phyloP scores from a whole-genome alignment of 148 eudicot species.

The Mesembryanthemum crystallinum region DNA sequence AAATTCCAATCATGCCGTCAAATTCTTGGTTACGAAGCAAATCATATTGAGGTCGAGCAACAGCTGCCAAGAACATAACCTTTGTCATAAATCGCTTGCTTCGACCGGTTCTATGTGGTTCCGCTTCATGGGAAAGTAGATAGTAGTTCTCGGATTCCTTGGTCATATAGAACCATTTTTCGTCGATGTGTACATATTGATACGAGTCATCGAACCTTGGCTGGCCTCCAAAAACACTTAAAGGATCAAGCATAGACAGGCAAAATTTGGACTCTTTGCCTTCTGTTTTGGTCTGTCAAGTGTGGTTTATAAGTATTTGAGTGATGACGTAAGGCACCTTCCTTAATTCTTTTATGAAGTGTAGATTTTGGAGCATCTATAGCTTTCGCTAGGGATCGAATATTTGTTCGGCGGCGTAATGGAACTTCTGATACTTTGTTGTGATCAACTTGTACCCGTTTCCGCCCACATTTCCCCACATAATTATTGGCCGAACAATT shows the following conservation, averaged over 20 bases:
- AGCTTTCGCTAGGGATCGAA: neutral
- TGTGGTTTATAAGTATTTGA: neutral
- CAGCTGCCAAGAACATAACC: conserved; percentile 4
- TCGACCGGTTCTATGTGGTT: neutral
- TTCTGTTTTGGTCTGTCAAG: neutral
- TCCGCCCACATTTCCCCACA: neutral
- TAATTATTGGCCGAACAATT: neutral
- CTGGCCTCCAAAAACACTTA: neutral
- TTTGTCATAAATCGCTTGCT: neutral
- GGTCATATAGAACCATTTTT: neutral
- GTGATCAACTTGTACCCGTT: neutral
- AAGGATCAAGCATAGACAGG: neutral
- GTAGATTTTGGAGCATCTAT: neutral
- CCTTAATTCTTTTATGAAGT: neutral
- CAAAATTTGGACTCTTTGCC: neutral
- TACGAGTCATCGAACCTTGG: neutral
- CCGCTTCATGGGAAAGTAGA: neutral
- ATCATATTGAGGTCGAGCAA: conserved; percentile 3
- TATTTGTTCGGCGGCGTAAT: neutral
- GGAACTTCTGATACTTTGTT: neutral
- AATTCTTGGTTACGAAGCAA: neutral
- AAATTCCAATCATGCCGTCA: neutral
- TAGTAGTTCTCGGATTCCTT: neutral
- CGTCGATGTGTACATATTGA: neutral
- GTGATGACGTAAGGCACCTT: neutral